phyloP scores from a whole-genome alignment of 2,329 filamentous ascomycete species.

The Macrophomina tecta region DNA sequence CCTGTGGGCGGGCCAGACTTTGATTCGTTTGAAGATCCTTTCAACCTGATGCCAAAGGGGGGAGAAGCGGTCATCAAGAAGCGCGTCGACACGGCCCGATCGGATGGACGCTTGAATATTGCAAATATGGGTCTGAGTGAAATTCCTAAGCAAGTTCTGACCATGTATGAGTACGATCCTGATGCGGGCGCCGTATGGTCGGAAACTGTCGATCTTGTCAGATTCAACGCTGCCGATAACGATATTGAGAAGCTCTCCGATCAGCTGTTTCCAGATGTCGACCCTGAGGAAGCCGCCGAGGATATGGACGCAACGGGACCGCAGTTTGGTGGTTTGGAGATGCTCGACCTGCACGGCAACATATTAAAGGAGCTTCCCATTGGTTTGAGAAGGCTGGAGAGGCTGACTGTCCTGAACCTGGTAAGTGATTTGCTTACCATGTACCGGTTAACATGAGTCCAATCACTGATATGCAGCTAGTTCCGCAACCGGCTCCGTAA shows the following conservation, averaged over 20 bases:
- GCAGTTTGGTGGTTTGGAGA: constrained; percentile 82
- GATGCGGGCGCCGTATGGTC: constrained; percentile 78
- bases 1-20: constrained; percentile 49
- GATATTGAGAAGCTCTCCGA: constrained; percentile 78
- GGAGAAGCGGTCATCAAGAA: constrained; percentile 73
- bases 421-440: constrained; percentile 54
- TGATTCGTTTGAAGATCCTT: constrained; percentile 70
- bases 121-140: constrained; percentile 79
- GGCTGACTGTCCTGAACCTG: constrained; percentile 82
- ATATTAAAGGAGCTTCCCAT: constrained; percentile 72
- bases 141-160: constrained; percentile 81
- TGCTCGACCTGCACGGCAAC: constrained; percentile 87
- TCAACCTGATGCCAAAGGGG: constrained; percentile 69
- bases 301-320: constrained; percentile 72
- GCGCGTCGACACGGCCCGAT: constrained; percentile 74
- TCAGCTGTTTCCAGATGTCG: constrained; percentile 76
- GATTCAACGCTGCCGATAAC: constrained; percentile 88
- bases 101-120: constrained; percentile 84
- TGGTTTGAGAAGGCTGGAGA: constrained; percentile 74
- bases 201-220: constrained; percentile 85
- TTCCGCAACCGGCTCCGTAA: constrained; percentile 82
- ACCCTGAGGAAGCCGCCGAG: constrained; percentile 59
- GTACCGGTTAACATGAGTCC: constrained; percentile 2
- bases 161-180: constrained; percentile 85
- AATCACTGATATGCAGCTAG: constrained; percentile 47